phyloP scores from a whole-genome alignment of 768 basidiomycete genomes.

The Psilocybe subaeruginosa region DNA sequence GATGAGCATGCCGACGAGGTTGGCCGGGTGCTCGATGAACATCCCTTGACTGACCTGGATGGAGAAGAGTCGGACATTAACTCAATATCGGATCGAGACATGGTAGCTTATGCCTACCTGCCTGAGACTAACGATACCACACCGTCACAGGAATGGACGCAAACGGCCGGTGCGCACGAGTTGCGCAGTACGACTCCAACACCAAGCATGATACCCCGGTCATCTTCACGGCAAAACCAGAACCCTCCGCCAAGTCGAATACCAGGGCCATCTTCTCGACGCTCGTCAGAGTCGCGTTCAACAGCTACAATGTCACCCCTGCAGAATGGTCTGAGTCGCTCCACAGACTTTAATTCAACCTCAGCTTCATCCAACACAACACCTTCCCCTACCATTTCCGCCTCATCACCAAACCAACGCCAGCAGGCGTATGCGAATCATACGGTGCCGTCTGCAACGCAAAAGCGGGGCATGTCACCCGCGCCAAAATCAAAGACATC shows the following conservation, averaged over 20 bases:
- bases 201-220: constrained; percentile 28
- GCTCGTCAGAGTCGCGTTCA: constrained; percentile 50
- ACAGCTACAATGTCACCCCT: constrained; percentile 41
- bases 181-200: constrained; percentile 48
- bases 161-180: constrained; percentile 27
- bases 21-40: constrained; percentile 73
- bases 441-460: constrained; percentile 17
- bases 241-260: constrained; percentile 40
- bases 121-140: constrained; percentile 25
- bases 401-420: constrained; percentile 14
- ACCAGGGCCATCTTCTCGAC: constrained; percentile 42
- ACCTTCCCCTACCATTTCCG: constrained; percentile 30
- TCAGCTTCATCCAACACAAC: constrained; percentile 32
- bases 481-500: constrained; percentile 30
- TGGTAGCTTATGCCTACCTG: constrained; percentile 29
- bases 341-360: constrained; percentile 27
- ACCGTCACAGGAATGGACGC: constrained; percentile 22
- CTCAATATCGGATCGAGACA: constrained; percentile 29
- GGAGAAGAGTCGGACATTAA: constrained; percentile 51
- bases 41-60: constrained; percentile 76
- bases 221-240: constrained; percentile 33
- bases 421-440: constrained; percentile 11
- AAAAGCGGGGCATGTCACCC: constrained; percentile 37
- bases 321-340: constrained; percentile 9
- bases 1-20: constrained; percentile 49